phyloP scores from a whole-genome alignment of 441 rosid species.

The Gossypium lobatum region DNA sequence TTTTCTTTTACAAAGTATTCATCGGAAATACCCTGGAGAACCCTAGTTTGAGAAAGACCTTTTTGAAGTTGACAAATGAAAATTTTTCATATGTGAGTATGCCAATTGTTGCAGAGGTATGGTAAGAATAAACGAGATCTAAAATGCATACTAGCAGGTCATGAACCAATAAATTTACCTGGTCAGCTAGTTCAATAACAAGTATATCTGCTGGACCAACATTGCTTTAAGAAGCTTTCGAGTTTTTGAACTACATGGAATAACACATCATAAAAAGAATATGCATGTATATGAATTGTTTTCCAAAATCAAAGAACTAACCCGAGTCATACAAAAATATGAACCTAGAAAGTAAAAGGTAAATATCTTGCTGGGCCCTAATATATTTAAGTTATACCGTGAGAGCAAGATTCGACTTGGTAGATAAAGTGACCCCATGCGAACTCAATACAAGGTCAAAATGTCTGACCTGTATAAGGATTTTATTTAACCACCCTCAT shows the following conservation, averaged over 20 bases:
- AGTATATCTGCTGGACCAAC: conserved; percentile 76
- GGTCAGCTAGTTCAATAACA: conserved; percentile 87
- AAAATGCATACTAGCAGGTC: not conserved
- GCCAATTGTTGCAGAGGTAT: not conserved
- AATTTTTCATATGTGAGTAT: conserved; percentile 2
- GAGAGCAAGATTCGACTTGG: not conserved
- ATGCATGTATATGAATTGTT: not conserved
- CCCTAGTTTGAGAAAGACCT: conserved; percentile 68
- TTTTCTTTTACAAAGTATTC: too few relatives aligned
- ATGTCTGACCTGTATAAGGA: conserved; percentile 68
- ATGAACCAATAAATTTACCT: conserved; percentile 31
- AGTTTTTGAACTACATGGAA: conserved; percentile 64
- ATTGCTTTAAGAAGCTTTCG: conserved; percentile 61
- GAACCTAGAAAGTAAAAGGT: conserved; percentile 78
- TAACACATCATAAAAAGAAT: conserved; percentile 12
- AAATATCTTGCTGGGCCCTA: conserved; percentile 85
- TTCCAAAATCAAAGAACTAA: conserved; percentile 17
- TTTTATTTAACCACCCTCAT: conserved; percentile 72
- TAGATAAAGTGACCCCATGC: not conserved
- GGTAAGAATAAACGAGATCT: not conserved
- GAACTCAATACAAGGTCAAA: not conserved
- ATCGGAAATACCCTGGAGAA: conserved; percentile 56
- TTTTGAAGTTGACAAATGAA: conserved; percentile 65
- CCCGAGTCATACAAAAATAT: conserved; percentile 84
- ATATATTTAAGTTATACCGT: not conserved